A percentile compares a stretch with the other conserved stretches of the same genome.
phyloP scores from a whole-genome alignment of 345 rosid species.

The Brassica rapa region DNA sequence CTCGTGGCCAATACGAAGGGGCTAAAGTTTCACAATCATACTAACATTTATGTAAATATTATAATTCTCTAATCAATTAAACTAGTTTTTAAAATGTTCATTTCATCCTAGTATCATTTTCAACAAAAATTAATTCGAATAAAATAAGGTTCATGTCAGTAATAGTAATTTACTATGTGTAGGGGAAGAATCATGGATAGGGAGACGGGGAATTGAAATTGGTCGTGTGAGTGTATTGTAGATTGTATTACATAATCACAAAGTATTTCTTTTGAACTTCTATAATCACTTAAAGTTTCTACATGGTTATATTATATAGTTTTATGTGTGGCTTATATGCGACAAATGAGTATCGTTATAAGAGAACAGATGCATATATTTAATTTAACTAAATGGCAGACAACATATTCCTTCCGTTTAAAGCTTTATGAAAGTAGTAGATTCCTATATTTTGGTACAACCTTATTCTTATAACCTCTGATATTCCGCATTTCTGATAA shows the following conservation, averaged over 20 bases:
- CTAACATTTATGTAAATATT: background rate
- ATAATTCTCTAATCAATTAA: background rate
- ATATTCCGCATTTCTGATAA: constrained; percentile 26
- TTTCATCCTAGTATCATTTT: constrained; percentile 19
- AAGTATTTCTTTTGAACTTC: constrained; percentile 10
- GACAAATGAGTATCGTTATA: constrained; percentile 17
- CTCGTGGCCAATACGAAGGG: constrained; percentile 34
- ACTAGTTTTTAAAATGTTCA: background rate
- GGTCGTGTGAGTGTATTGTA: constrained; percentile 34
- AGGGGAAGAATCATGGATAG: constrained; percentile 36
- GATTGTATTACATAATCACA: constrained; percentile 37
- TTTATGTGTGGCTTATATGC: constrained; percentile 31
- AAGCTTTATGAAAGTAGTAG: constrained; percentile 44
- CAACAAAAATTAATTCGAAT: background rate
- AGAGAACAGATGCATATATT: constrained; percentile 20
- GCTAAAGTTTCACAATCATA: constrained; percentile 25
- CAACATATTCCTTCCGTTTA: constrained; percentile 39
- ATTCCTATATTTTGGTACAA: constrained; percentile 37
- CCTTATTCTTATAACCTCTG: constrained; percentile 32
- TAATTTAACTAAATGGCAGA: constrained; percentile 40
- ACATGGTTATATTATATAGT: constrained; percentile 27
- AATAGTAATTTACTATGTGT: constrained; percentile 12
- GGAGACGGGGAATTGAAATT: constrained; percentile 5
- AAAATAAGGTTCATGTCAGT: constrained; percentile 3
- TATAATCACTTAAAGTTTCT: constrained; percentile 26